phyloP scores from a whole-genome alignment of 805 yeast species.

The Wickerhamomyces ciferrii region DNA sequence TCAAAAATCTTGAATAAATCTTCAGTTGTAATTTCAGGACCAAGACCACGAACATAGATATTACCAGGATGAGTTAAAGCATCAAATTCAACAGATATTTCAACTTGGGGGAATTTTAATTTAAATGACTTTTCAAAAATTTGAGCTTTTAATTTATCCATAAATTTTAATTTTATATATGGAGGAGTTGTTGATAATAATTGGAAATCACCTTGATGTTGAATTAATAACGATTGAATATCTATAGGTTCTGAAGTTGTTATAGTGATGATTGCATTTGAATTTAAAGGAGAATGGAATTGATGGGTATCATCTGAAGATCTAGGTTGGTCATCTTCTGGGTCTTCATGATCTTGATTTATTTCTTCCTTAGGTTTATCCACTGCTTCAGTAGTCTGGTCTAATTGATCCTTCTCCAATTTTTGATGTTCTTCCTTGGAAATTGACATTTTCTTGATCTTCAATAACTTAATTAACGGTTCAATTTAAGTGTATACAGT shows the following conservation, averaged over 20 bases:
- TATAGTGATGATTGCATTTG: constrained; percentile 19
- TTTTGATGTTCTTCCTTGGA: background rate
- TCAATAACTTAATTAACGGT: no score
- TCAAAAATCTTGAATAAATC: constrained; percentile 31
- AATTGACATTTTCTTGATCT: background rate
- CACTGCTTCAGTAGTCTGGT: no score
- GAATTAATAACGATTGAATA: background rate
- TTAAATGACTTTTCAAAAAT: constrained; percentile 2
- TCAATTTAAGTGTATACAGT: no score
- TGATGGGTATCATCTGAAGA: background rate
- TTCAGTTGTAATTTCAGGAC: constrained; percentile 30
- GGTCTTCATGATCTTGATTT: background rate
- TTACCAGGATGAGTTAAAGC: constrained; percentile 50
- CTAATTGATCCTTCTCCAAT: background rate
- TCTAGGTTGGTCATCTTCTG: background rate
- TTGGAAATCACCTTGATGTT: background rate
- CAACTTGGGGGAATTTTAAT: background rate
- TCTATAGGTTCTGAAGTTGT: background rate
- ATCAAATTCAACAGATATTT: constrained; percentile 17
- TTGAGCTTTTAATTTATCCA: constrained; percentile 14
- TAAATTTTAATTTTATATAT: constrained; percentile 11
- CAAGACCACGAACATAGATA: constrained; percentile 45
- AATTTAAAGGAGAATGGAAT: constrained; percentile 19
- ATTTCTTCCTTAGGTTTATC: background rate
- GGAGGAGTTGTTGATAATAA: background rate